Conservation (phyloP, 2,329 filamentous ascomycete genomes). For the Talaromyces atroroseus region DNA sequence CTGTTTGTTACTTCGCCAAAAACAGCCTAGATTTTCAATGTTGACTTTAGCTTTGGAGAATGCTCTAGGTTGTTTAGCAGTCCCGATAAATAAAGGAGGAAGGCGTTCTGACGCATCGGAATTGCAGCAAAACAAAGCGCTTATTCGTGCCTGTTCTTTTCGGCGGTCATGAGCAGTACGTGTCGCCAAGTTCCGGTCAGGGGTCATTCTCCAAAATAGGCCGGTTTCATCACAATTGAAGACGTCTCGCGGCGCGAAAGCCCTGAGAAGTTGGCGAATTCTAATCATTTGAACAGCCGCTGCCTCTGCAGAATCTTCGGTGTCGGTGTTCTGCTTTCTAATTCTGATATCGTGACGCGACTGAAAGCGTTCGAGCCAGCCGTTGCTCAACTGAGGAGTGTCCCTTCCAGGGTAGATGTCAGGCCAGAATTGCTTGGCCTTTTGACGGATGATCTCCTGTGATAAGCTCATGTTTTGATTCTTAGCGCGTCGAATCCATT, state of each 20-base stretch:
- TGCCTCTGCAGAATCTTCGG: background rate
- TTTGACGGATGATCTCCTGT: conserved; percentile 13
- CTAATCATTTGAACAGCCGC: conserved; percentile 2
- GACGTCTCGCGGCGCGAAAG: conserved; percentile 18
- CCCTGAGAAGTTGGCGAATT: conserved; percentile 15
- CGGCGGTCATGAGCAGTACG: conserved; percentile 5
- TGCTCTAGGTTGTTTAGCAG: conserved; percentile 17
- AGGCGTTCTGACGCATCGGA: conserved; percentile 21
- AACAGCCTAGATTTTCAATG: conserved; percentile 19
- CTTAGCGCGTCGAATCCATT: conserved; percentile 8
- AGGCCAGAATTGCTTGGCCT: conserved; percentile 16
- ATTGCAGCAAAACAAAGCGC: conserved; percentile 19
- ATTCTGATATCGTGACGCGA: conserved; percentile 10
- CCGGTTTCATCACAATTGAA: conserved; percentile 21
- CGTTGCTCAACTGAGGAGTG: conserved; percentile 16
- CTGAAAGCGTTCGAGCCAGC: conserved; percentile 18
- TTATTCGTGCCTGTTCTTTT: conserved; percentile 18
- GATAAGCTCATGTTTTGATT: conserved; percentile 2
- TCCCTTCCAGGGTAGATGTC: conserved; percentile 16
- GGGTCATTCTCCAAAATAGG: conserved; percentile 18
- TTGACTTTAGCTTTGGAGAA: conserved; percentile 19
- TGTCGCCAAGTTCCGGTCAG: conserved; percentile 10
- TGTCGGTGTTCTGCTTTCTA: conserved; percentile 11
- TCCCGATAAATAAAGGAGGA: conserved; percentile 20
- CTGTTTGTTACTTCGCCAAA: conserved; percentile 23